Percentiles rank a stretch among this genome's conserved stretches.
Evolutionary conservation across 78 protist species (phyloP).

Genomic region (Pirum gemmata): DNA sequence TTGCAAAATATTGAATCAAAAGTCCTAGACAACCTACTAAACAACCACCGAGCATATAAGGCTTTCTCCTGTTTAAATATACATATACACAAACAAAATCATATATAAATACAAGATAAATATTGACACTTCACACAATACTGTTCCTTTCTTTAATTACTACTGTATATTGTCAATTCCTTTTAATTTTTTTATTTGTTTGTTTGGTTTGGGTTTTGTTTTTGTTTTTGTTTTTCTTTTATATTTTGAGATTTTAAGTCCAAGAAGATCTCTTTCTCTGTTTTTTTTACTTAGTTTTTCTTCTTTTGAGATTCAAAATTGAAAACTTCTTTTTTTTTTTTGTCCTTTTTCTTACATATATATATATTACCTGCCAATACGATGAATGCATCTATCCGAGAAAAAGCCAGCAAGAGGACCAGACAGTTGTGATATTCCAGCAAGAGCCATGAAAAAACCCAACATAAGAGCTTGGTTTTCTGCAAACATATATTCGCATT

Average conservation of each 20-base stretch:
- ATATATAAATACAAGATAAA: too few species aligned
- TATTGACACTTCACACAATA: too few species aligned
- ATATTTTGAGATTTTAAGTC: neutral
- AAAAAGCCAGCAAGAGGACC: slow-evolving; percentile 45
- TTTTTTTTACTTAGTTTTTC: too few species aligned
- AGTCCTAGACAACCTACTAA: slow-evolving; percentile 4
- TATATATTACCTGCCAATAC: neutral
- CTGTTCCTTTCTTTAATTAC: too few species aligned
- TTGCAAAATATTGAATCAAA: neutral
- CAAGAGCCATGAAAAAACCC: slow-evolving; percentile 13
- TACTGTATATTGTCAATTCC: too few species aligned
- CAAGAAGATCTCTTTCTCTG: too few species aligned
- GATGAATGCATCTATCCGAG: slow-evolving; percentile 17
- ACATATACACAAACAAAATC: neutral
- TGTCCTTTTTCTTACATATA: neutral
- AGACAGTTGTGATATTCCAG: slow-evolving; percentile 36
- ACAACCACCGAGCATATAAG: neutral
- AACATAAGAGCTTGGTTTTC: slow-evolving; percentile 37
- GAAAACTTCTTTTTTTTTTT: neutral
- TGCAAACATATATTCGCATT: slow-evolving; percentile 19
- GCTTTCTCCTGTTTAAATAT: slow-evolving; percentile 14
- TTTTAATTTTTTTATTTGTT: too few species aligned
- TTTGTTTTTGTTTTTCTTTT: neutral
- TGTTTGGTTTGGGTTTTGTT: too few species aligned
- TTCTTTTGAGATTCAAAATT: too few species aligned